Conservation (phyloP, 1,284 basidiomycete species). For the Ganoderma lucidum region DNA sequence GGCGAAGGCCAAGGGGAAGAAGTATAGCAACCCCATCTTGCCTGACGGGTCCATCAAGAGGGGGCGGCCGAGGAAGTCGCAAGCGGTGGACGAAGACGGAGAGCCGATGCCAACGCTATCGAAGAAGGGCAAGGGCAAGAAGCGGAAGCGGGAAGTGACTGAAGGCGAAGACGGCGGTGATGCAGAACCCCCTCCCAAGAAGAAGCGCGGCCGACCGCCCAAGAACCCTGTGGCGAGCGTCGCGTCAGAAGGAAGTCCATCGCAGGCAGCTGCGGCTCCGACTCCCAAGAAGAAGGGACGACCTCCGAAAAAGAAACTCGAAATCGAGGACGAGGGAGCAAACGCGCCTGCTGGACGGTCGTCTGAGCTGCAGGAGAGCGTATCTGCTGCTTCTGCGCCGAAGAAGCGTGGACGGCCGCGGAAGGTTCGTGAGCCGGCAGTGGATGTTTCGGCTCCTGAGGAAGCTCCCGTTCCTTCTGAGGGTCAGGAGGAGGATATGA, state of each 20-base stretch:
- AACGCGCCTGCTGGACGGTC: conserved; percentile 20
- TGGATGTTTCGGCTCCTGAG: background rate
- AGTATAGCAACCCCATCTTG: conserved; percentile 38
- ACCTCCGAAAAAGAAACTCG: conserved; percentile 46
- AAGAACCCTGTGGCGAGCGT: conserved; percentile 33
- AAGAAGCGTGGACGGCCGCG: conserved; percentile 38
- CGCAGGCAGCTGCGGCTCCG: conserved; percentile 12
- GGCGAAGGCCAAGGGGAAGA: conserved; percentile 33
- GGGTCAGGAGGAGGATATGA: conserved; percentile 10
- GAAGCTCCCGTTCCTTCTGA: background rate
- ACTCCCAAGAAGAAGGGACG: conserved; percentile 37
- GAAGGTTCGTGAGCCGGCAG: conserved; percentile 9
- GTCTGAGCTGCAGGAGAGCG: conserved; percentile 7
- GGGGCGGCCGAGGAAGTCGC: conserved; percentile 38
- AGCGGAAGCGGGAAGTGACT: conserved; percentile 37
- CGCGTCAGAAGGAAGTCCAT: conserved; percentile 3
- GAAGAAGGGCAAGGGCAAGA: conserved; percentile 36
- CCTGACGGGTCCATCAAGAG: conserved; percentile 40
- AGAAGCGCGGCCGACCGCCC: conserved; percentile 47
- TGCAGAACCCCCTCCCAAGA: conserved; percentile 41
- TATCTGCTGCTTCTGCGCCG: conserved; percentile 23
- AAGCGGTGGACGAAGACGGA: conserved; percentile 17
- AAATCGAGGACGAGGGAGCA: conserved; percentile 21
- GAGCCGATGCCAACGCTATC: conserved; percentile 13
- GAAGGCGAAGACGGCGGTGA: conserved; percentile 22